phyloP scores from a whole-genome alignment of 768 basidiomycete genomes.

The Zangia roseola region DNA sequence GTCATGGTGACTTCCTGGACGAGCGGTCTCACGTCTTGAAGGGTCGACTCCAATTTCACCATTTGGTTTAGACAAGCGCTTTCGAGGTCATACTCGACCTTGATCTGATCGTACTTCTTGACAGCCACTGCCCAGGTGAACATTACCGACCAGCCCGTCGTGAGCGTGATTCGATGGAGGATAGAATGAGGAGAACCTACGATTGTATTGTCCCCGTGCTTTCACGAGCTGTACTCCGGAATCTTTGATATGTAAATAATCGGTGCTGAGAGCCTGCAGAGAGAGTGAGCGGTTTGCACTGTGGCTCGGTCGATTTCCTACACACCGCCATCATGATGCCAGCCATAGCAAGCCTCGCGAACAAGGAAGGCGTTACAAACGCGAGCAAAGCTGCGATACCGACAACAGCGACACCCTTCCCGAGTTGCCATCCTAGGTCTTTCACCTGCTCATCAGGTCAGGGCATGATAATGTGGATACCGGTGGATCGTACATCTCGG shows the following conservation, averaged over 20 bases:
- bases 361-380: slow-evolving; percentile 8
- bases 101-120: slow-evolving; percentile 3
- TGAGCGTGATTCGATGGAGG: neutral
- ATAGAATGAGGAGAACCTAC: slow-evolving; percentile 2
- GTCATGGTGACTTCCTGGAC: slow-evolving; percentile 19
- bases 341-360: slow-evolving; percentile 4
- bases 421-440: slow-evolving; percentile 17
- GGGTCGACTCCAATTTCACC: slow-evolving; percentile 10
- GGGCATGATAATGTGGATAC: neutral
- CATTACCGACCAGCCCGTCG: neutral
- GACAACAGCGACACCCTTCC: slow-evolving; percentile 9
- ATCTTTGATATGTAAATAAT: slow-evolving; percentile 2
- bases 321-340: slow-evolving; percentile 1
- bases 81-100: slow-evolving; percentile 14
- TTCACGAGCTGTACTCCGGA: slow-evolving; percentile 10
- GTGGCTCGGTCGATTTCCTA: neutral
- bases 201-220: neutral
- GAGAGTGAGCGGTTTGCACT: neutral
- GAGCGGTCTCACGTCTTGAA: slow-evolving; percentile 12
- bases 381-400: slow-evolving; percentile 17
- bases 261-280: slow-evolving; percentile 3
- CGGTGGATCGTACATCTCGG: slow-evolving; percentile 10
- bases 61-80: slow-evolving; percentile 14
- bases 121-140: slow-evolving; percentile 6
- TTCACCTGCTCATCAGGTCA: slow-evolving; percentile 15